Conservation (phyloP, 1,284 basidiomycete genomes). For the Ceratobasidium sp. region DNA sequence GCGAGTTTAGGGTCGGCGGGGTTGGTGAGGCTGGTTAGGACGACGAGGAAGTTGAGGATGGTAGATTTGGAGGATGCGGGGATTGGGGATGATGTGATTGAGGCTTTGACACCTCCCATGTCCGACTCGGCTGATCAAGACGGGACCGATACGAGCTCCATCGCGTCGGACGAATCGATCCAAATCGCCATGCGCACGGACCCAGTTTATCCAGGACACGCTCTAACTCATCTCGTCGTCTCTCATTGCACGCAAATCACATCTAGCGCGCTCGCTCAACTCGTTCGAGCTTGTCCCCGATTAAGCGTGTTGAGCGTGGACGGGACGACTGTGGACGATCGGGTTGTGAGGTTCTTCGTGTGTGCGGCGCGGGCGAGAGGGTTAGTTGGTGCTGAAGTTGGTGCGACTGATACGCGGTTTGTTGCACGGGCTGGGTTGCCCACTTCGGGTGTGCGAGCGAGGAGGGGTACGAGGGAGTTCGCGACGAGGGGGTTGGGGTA, state of each 20-base stretch:
- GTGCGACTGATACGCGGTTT: conserved; percentile 76
- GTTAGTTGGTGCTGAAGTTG: conserved; percentile 64
- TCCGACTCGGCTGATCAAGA: neutral
- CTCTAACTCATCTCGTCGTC: conserved; percentile 79
- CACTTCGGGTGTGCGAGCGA: conserved; percentile 68
- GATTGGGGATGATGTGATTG: conserved; percentile 79
- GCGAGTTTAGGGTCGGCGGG: conserved; percentile 76
- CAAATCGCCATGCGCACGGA: conserved; percentile 25
- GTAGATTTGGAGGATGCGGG: conserved; percentile 87
- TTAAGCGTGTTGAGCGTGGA: conserved; percentile 80
- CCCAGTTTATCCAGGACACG: conserved; percentile 65
- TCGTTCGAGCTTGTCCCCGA: conserved; percentile 74
- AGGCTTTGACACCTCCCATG: conserved; percentile 69
- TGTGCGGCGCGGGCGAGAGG: conserved; percentile 65
- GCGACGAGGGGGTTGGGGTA: conserved; percentile 69
- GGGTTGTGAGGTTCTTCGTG: conserved; percentile 78
- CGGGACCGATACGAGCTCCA: no score
- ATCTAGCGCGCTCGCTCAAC: conserved; percentile 71
- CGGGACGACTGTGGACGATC: conserved; percentile 77
- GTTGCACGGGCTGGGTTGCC: conserved; percentile 67
- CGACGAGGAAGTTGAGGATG: conserved; percentile 76
- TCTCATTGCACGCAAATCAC: conserved; percentile 74
- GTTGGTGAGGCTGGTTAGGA: conserved; percentile 76
- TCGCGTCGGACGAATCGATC: conserved; percentile 12
- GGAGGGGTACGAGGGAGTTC: conserved; percentile 78